Percentiles rank a stretch among this genome's conserved stretches.
These are phyloP conservation scores for Xylariaceae sp. DNA, from an alignment of 2,329 filamentous ascomycete genomes.

Conservation along the genomic window DNA sequence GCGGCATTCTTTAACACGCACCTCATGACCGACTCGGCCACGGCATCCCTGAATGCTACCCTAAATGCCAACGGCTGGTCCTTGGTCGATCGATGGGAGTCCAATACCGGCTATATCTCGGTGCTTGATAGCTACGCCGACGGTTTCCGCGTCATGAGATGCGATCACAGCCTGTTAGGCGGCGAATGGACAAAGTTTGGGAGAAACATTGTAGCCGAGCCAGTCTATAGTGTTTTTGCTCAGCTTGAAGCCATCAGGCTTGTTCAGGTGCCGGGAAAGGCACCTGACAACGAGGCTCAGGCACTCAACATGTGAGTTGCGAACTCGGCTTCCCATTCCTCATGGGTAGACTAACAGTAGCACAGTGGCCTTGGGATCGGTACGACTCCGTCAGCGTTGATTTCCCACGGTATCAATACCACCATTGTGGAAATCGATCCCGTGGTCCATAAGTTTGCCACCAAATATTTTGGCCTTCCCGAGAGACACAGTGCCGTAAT, in stretches of 20 bases:
- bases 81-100: conserved; percentile 77
- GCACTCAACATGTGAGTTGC: conserved; percentile 75
- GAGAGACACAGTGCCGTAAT: conserved; percentile 74
- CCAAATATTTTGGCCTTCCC: conserved; percentile 75
- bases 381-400: conserved; percentile 80
- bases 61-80: conserved; percentile 63
- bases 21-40: conserved; percentile 55
- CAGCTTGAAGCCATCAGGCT: conserved; percentile 90
- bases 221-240: conserved; percentile 92
- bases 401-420: conserved; percentile 83
- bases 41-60: conserved; percentile 58
- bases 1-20: conserved; percentile 70
- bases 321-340: not conserved
- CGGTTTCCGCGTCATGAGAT: conserved; percentile 77
- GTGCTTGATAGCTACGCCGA: conserved; percentile 70
- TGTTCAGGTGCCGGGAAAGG: conserved; percentile 52
- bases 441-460: conserved; percentile 76
- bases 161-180: conserved; percentile 89
- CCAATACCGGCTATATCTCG: conserved; percentile 85
- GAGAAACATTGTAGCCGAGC: conserved; percentile 62
- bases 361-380: conserved; percentile 81
- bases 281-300: conserved; percentile 60
- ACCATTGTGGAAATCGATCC: conserved; percentile 95
- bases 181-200: conserved; percentile 72
- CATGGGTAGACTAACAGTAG: conserved; percentile 20